Base-by-base conservation (phyloP, 179 eudicot genomes). In the Amaranthus tricolor region DNA sequence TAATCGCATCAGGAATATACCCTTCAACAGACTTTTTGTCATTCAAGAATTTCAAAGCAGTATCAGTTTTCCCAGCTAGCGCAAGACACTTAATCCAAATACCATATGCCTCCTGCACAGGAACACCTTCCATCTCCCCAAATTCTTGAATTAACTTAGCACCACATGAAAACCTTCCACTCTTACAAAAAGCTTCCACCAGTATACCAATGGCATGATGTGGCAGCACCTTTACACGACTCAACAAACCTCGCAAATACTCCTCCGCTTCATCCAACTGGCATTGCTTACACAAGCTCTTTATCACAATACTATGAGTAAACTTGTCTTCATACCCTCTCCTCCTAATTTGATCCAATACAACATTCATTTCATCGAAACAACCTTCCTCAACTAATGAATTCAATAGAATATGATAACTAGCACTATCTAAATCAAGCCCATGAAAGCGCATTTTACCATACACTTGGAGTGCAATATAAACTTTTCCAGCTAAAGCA, bases 391-490 rank as follows among this genome's bases (percentile, higher is more conserved):
- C 98, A 9, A 91, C 89, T 17, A 92, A 69, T 7, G 89, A 74
- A 82, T 92, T 89, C 83, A 94, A 74, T 17, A 94, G 76, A 40
- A 92, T 88, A 80, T 94, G 87, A 52, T 92, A 94, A 45, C 85
- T 79, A 55, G 79, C 81, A 1, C 13, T 62, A 61, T 88, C 86
- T 72, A 92, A 81, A 76, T 94, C 97, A 0, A 77, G 21, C 0
- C 98, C 98, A 19, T 80, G 77, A 67, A 86, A 92, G 9, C 97
- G 84, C 96, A 92, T 90, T 84, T 70, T 87, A 54, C 94, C 94
- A 47, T 86, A 87, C 85, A 90, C 56, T 11, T 84, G 86, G 62
- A 94, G 87, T 44, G 97, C 96, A 74, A 84, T 21, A 68, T 89
- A 91, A 5, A 86, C 82, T 57, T 92, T 89, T 0, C 98, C 97